Evolutionary conservation across 495 filamentous ascomycete genomes (phyloP).

Genomic region (Tetracladium setigerum): DNA sequence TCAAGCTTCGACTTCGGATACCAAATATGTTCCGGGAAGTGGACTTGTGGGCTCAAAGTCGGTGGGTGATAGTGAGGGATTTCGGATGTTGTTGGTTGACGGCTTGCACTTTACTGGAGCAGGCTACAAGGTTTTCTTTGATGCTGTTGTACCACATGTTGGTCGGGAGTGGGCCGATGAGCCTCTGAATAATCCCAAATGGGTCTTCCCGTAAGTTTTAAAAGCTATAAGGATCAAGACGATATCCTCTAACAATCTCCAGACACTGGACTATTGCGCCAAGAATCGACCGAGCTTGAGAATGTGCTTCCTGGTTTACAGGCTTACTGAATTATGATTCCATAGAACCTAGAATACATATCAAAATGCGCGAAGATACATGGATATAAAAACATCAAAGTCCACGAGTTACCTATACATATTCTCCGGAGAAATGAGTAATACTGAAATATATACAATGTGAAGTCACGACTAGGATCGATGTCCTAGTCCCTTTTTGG

Average conservation of each 20-base stretch:
- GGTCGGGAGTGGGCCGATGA: constrained; percentile 29
- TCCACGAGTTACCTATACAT: too few relatives aligned
- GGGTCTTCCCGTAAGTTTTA: constrained; percentile 28
- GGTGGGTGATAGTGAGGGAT: constrained; percentile 34
- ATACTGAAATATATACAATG: too few relatives aligned
- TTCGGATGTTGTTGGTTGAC: constrained; percentile 42
- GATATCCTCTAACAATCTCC: neutral
- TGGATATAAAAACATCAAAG: too few relatives aligned
- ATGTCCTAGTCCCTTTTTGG: too few relatives aligned
- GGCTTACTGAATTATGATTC: too few relatives aligned
- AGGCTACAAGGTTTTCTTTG: constrained; percentile 40
- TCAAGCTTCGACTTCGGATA: constrained; percentile 28
- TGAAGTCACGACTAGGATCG: too few relatives aligned
- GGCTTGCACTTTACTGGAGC: constrained; percentile 46
- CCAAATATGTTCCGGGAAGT: constrained; percentile 26
- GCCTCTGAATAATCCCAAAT: constrained; percentile 20
- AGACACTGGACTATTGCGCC: constrained; percentile 14
- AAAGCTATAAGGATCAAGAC: neutral
- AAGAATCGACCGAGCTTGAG: constrained; percentile 5
- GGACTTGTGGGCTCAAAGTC: constrained; percentile 30
- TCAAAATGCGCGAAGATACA: too few relatives aligned
- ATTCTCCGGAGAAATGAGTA: too few relatives aligned
- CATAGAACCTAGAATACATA: too few relatives aligned
- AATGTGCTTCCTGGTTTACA: neutral
- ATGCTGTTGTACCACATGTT: constrained; percentile 33